phyloP scores from a whole-genome alignment of 768 basidiomycete species.

The Tephrocybe sp. region DNA sequence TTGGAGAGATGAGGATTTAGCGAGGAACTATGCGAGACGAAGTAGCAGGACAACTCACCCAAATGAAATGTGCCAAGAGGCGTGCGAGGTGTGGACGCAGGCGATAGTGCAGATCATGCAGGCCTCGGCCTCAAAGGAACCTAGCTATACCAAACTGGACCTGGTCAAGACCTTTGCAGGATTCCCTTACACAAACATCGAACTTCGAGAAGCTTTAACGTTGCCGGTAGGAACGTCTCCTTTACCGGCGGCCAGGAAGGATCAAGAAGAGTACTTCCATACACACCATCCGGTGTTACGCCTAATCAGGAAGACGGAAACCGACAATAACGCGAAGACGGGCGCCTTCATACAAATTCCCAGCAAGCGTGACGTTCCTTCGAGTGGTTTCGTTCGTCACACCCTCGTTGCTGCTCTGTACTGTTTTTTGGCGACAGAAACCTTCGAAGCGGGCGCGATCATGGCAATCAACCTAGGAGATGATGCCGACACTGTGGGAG shows the following conservation, averaged over 20 bases:
- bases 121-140: constrained; percentile 17
- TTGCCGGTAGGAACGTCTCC: constrained; percentile 24
- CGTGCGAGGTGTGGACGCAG: constrained; percentile 40
- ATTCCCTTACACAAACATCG: constrained; percentile 35
- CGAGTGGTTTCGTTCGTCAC: constrained; percentile 40
- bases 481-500: constrained; percentile 47
- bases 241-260: constrained; percentile 17
- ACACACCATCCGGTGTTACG: constrained; percentile 39
- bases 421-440: constrained; percentile 43
- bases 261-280: constrained; percentile 33
- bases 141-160: constrained; percentile 36
- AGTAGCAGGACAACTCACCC: constrained; percentile 46
- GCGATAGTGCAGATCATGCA: constrained; percentile 34
- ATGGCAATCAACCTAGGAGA: constrained; percentile 43
- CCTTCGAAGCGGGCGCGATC: constrained; percentile 45
- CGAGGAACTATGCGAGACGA: constrained; percentile 31
- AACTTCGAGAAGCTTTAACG: constrained; percentile 31
- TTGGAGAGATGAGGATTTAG: constrained; percentile 33
- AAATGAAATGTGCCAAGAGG: constrained; percentile 38
- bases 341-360: no score
- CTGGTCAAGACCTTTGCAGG: constrained; percentile 36
- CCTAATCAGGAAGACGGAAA: constrained; percentile 29
- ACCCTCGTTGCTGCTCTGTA: constrained; percentile 43
- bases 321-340: constrained; percentile 19
- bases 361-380: constrained; percentile 26